These are phyloP conservation scores for Fusarium bulbicola DNA, from an alignment of 2,329 filamentous ascomycete species.

Conservation along the genomic window DNA sequence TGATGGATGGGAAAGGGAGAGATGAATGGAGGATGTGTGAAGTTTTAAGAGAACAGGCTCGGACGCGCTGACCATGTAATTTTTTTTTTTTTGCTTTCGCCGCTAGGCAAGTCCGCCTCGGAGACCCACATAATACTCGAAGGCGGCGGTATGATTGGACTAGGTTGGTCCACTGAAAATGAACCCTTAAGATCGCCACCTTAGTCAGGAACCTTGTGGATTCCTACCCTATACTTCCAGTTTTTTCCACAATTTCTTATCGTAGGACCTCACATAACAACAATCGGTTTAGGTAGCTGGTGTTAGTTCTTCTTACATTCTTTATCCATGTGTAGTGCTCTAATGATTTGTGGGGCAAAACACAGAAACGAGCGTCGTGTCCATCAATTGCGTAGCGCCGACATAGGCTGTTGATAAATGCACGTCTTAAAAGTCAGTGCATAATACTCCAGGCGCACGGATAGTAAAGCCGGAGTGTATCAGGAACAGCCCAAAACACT, in stretches of 20 bases:
- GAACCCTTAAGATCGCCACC: constrained; percentile 25
- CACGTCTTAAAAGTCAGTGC: neutral
- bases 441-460: neutral
- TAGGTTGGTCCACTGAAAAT: neutral
- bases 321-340: neutral
- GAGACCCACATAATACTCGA: neutral
- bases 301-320: neutral
- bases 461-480: neutral
- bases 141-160: neutral
- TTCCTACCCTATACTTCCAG: constrained; percentile 1
- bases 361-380: too few relatives aligned
- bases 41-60: constrained; percentile 37
- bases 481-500: neutral
- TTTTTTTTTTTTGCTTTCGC: constrained; percentile 41
- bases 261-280: neutral
- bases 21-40: constrained; percentile 40
- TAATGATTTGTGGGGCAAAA: too few relatives aligned
- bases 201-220: constrained; percentile 15
- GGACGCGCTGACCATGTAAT: constrained; percentile 33
- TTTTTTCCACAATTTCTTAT: neutral
- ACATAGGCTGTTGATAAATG: too few relatives aligned
- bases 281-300: neutral
- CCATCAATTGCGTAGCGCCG: neutral
- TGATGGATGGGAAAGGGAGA: constrained; percentile 34
- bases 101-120: constrained; percentile 41